Percentiles rank a stretch among this genome's conserved stretches.
phyloP scores from a whole-genome alignment of 148 eudicot species.

The Dianthus caryophyllus region DNA sequence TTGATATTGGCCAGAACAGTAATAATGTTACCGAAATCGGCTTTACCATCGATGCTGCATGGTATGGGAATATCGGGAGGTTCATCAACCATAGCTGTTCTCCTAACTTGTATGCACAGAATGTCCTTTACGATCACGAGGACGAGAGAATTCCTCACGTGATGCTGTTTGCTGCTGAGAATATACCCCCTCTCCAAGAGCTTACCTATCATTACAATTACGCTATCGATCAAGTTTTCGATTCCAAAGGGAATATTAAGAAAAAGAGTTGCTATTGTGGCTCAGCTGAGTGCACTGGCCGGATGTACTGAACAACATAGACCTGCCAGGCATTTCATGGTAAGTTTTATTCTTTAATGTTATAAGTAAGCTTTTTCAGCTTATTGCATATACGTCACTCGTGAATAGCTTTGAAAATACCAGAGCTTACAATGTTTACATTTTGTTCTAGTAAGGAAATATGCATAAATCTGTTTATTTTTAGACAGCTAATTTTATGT shows the following conservation, averaged over 20 bases:
- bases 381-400: too few species aligned
- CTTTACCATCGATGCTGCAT: slow-evolving; percentile 75
- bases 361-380: too few species aligned
- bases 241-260: slow-evolving; percentile 63
- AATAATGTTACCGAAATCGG: slow-evolving; percentile 46
- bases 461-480: too few species aligned
- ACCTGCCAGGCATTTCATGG: slow-evolving; percentile 10
- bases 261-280: slow-evolving; percentile 80
- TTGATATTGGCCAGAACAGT: slow-evolving; percentile 77
- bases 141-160: slow-evolving; percentile 82
- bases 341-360: too few species aligned
- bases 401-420: too few species aligned
- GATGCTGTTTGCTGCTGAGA: slow-evolving; percentile 84
- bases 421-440: too few species aligned
- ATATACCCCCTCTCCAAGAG: slow-evolving; percentile 85
- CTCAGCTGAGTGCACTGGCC: slow-evolving; percentile 66
- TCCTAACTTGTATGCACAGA: slow-evolving; percentile 86
- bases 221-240: slow-evolving; percentile 54
- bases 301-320: slow-evolving; percentile 55
- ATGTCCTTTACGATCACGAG: slow-evolving; percentile 79
- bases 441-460: too few species aligned
- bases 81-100: slow-evolving; percentile 92
- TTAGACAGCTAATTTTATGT: too few species aligned
- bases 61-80: slow-evolving; percentile 72
- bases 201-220: slow-evolving; percentile 83